Base-by-base conservation (phyloP, 495 filamentous ascomycete genomes). In the Hypoxylon cercidicola region DNA sequence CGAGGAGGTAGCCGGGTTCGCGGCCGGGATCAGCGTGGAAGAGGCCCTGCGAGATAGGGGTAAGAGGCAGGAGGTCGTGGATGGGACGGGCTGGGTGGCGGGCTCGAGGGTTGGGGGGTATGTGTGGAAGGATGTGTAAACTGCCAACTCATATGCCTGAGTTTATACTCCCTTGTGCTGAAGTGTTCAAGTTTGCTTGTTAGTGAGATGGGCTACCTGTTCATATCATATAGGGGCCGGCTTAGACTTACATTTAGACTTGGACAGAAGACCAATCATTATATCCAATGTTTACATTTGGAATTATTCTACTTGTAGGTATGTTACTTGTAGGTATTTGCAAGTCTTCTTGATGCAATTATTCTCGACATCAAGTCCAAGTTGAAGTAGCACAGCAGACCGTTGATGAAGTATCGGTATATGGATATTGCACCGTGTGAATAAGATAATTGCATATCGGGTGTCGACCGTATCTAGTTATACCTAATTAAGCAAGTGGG, bases 41-140 rank as follows among this genome's bases (percentile, higher is more conserved):
- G 85, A 90, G 70, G 87, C 84, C 0, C 70, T 79, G 45, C 73
- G 63, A 3, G 84, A 89, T 66, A 82, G 83, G 18, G 64, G 72
- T 37, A 75, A 73, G 52, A 74, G 81, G 56, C 72, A 75, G 69
- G 72, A 74, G 32, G 75, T 75, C 55, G 78, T 83, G 0, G 72
- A 78, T 15, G 56, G 1, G 7, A 60, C 63, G 11, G 69, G 74
- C 0, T 79, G 79, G 79, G 65, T 60, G 20, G 78, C 69, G 16
- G 16, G 44, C 18, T 71, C 72, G 51, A 64, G 60, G 51, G 65
- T 34, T 71, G 71, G 69, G 69, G 71, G 16, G 41, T 60, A 56
- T 66, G 69, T 61, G 61, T 55, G 43, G 77, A 74, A 52, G 37
- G 52, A 55, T 11, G 40, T 15, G 19, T 60, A 28, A 9, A 7